Percentiles rank a stretch among this genome's conserved stretches.
phyloP scores from a whole-genome alignment of 305 asterid genomes.

The Fraxinus ornus region DNA sequence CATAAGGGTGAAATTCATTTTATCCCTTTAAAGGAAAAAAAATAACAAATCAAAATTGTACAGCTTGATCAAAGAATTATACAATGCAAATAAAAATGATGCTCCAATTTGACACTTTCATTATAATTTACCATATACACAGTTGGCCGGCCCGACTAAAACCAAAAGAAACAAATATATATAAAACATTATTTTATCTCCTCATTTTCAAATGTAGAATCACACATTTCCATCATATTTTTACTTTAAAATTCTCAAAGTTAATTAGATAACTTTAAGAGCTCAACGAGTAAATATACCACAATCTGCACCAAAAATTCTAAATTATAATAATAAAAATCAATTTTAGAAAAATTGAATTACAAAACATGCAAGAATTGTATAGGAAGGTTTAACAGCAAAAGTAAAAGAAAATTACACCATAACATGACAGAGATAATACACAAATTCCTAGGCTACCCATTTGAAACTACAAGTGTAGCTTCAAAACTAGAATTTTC shows the following conservation, averaged over 20 bases:
- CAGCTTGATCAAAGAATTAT: background rate
- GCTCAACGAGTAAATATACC: no score
- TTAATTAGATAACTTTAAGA: no score
- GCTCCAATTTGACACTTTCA: background rate
- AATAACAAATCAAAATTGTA: no score
- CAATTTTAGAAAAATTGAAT: background rate
- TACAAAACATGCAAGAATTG: background rate
- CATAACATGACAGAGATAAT: slow-evolving; percentile 17
- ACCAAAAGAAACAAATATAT: background rate
- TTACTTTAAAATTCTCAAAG: no score
- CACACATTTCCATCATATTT: no score
- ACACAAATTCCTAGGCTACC: slow-evolving; percentile 31
- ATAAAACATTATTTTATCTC: no score
- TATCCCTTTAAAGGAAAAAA: background rate
- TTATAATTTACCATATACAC: background rate
- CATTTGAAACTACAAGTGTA: slow-evolving; percentile 23
- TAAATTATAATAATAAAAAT: background rate
- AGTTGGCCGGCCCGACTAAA: background rate
- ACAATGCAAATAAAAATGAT: background rate
- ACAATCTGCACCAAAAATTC: no score
- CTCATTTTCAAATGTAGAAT: no score
- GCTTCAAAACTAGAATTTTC: slow-evolving; percentile 33
- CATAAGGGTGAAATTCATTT: background rate
- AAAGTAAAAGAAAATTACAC: slow-evolving; percentile 18
- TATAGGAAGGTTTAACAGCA: slow-evolving; percentile 14